These are phyloP conservation scores for Crataegus laevigata DNA, from an alignment of 306 rosid genomes.

Conservation along the genomic window DNA sequence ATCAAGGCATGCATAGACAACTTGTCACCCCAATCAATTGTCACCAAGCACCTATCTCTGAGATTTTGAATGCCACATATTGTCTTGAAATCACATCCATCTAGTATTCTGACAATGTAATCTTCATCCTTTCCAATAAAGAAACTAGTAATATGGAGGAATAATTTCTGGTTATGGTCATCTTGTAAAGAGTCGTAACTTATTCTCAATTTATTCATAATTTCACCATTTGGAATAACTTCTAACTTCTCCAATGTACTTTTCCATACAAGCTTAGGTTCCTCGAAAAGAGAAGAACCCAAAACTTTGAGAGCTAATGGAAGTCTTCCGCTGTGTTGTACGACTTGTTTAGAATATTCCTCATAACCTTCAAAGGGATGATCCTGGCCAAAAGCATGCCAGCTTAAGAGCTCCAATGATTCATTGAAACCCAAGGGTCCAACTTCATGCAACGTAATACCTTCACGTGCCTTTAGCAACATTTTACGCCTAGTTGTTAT, in stretches of 20 bases:
- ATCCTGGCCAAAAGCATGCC: too few relatives aligned
- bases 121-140: not conserved
- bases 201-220: not conserved
- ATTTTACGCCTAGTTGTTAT: too few relatives aligned
- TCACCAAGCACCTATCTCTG: not conserved
- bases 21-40: rapidly evolving
- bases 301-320: too few relatives aligned
- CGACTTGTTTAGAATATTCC: too few relatives aligned
- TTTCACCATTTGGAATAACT: not conserved
- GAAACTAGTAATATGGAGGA: not conserved
- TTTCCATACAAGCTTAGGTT: not conserved
- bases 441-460: too few relatives aligned
- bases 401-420: too few relatives aligned
- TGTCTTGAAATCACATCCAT: not conserved
- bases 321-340: too few relatives aligned
- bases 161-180: not conserved
- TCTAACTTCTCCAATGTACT: not conserved
- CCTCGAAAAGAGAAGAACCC: too few relatives aligned
- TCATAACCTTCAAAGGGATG: too few relatives aligned
- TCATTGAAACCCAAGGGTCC: too few relatives aligned
- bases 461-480: too few relatives aligned
- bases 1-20: not conserved
- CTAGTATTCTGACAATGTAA: not conserved
- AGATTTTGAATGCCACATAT: not conserved
- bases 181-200: not conserved